phyloP scores from a whole-genome alignment of 2,329 filamentous ascomycete genomes.

The Trichoderma sp. region DNA sequence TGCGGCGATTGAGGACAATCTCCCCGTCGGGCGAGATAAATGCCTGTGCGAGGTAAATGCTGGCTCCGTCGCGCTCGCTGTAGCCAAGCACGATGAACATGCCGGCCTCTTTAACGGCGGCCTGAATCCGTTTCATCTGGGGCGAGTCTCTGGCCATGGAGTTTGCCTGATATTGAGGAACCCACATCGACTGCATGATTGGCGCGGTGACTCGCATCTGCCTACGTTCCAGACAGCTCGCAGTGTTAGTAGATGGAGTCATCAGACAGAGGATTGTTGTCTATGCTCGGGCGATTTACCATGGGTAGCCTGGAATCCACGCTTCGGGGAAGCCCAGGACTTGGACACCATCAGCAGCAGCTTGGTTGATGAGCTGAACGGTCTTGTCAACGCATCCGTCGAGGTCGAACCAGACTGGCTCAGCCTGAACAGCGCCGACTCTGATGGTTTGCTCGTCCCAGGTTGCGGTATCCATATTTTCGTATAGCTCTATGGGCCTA shows the following conservation, averaged over 20 bases:
- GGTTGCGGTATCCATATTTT: conserved; percentile 3
- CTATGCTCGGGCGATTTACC: neutral
- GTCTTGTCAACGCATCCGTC: conserved; percentile 55
- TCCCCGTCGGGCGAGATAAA: conserved; percentile 52
- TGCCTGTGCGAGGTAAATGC: conserved; percentile 55
- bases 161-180: conserved; percentile 37
- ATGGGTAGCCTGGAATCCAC: conserved; percentile 32
- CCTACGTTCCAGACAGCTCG: conserved; percentile 8
- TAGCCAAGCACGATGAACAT: conserved; percentile 58
- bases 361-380: conserved; percentile 55
- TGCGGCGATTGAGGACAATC: conserved; percentile 56
- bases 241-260: neutral
- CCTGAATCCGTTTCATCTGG: conserved; percentile 55
- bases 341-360: conserved; percentile 52
- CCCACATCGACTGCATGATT: neutral
- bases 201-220: conserved; percentile 14
- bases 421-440: conserved; percentile 45
- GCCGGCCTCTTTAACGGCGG: conserved; percentile 50
- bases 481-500: no score
- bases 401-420: conserved; percentile 56
- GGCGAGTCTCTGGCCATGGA: conserved; percentile 47
- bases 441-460: neutral
- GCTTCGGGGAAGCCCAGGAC: conserved; percentile 54
- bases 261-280: no score
- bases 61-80: conserved; percentile 54